A percentile compares a stretch with the other conserved stretches of the same genome.
Evolutionary conservation across 2,329 filamentous ascomycete species (phyloP).

Genomic region (Dothideomycetes sp.): DNA sequence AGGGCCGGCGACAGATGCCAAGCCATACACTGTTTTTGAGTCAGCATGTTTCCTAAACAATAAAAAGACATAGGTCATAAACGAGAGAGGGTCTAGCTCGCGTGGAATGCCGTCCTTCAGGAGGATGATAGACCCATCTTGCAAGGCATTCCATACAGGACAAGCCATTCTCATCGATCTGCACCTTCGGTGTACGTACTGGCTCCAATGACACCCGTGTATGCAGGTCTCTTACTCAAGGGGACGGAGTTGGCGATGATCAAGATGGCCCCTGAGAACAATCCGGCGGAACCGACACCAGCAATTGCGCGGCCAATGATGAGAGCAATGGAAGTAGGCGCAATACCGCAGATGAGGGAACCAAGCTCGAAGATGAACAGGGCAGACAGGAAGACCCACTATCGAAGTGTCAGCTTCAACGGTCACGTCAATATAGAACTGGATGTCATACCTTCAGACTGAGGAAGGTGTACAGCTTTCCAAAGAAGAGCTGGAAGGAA

Average conservation of each 20-base stretch:
- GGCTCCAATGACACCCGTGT: conserved; percentile 41
- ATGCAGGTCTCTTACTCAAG: conserved; percentile 38
- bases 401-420: no score
- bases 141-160: no score
- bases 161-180: no score
- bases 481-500: conserved; percentile 18
- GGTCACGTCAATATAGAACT: no score
- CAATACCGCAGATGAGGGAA: conserved; percentile 34
- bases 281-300: conserved; percentile 42
- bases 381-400: conserved; percentile 15
- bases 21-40: no score
- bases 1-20: conserved; percentile 40
- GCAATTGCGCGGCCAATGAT: conserved; percentile 45
- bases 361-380: conserved; percentile 16
- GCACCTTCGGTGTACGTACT: no score
- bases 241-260: conserved; percentile 40
- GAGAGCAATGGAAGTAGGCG: conserved; percentile 41
- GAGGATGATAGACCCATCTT: no score
- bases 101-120: no score
- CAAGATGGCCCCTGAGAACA: conserved; percentile 41
- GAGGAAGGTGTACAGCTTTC: conserved; percentile 13
- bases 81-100: no score
- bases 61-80: no score
- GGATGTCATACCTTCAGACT: no score
- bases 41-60: no score